Conservation (phyloP, 2,329 filamentous ascomycete species). For the Stylonectria norvegica region DNA sequence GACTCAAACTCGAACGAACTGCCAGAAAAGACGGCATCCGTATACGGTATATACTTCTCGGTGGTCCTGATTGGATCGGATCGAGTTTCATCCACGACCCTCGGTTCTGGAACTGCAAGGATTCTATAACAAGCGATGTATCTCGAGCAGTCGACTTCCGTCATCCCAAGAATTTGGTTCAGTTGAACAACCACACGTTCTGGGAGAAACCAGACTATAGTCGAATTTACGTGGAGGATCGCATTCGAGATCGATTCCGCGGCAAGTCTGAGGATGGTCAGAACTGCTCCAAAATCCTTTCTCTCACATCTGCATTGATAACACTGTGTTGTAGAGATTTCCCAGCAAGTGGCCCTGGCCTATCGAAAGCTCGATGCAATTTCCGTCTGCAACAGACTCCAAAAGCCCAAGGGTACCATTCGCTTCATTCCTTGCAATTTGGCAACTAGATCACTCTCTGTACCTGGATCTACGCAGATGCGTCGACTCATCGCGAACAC, state of each 20-base stretch:
- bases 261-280: conserved; percentile 8
- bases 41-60: conserved; percentile 23
- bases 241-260: conserved; percentile 8
- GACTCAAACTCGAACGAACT: conserved; percentile 6
- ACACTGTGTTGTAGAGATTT: conserved; percentile 1
- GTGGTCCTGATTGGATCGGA: conserved; percentile 24
- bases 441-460: background rate
- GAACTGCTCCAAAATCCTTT: background rate
- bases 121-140: conserved; percentile 24
- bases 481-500: conserved; percentile 14
- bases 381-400: conserved; percentile 13
- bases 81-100: conserved; percentile 8
- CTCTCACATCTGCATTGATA: too few relatives aligned
- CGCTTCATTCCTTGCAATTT: conserved; percentile 15
- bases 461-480: conserved; percentile 25
- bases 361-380: conserved; percentile 4
- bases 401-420: conserved; percentile 15
- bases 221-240: conserved; percentile 3
- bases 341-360: conserved; percentile 1
- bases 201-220: conserved; percentile 17
- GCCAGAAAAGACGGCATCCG: conserved; percentile 8
- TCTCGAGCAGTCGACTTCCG: conserved; percentile 26
- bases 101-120: conserved; percentile 20
- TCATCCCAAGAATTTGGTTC: conserved; percentile 18
- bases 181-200: conserved; percentile 16